These are phyloP conservation scores for Rhizopus sp. DNA, from an alignment of 371 early-diverging fungal genomes.

Conservation along the genomic window DNA sequence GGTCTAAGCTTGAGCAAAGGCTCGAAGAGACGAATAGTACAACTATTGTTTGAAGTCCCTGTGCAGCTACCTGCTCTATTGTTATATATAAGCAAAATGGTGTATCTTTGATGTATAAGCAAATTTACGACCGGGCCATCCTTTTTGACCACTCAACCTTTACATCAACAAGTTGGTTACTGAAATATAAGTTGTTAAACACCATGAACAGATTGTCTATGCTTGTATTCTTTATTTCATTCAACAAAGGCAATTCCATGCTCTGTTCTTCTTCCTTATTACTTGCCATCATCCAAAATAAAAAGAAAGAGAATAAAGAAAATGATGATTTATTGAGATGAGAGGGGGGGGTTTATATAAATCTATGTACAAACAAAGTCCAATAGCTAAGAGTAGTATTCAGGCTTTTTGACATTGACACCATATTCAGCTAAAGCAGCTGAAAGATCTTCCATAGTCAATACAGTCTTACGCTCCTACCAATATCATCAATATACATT, in stretches of 20 bases:
- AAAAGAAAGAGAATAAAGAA: background rate
- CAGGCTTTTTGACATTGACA: constrained; percentile 92
- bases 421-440: constrained; percentile 92
- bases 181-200: constrained; percentile 61
- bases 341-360: no score
- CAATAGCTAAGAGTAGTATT: constrained; percentile 67
- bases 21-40: constrained; percentile 60
- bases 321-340: background rate
- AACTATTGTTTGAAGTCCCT: constrained; percentile 41
- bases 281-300: background rate
- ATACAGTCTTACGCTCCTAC: constrained; percentile 79
- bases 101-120: no score
- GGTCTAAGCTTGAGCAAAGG: constrained; percentile 71
- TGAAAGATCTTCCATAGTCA: constrained; percentile 93
- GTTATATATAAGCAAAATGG: no score
- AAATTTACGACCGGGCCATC: constrained; percentile 59
- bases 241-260: constrained; percentile 25
- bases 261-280: background rate
- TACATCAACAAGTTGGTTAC: constrained; percentile 48
- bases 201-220: constrained; percentile 42
- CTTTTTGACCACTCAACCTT: constrained; percentile 65
- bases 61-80: constrained; percentile 52
- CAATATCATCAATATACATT: background rate
- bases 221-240: constrained; percentile 23
- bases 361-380: no score